Evolutionary conservation across 2,329 filamentous ascomycete genomes (phyloP).

Genomic region (Plectosphaerella plurivora): DNA sequence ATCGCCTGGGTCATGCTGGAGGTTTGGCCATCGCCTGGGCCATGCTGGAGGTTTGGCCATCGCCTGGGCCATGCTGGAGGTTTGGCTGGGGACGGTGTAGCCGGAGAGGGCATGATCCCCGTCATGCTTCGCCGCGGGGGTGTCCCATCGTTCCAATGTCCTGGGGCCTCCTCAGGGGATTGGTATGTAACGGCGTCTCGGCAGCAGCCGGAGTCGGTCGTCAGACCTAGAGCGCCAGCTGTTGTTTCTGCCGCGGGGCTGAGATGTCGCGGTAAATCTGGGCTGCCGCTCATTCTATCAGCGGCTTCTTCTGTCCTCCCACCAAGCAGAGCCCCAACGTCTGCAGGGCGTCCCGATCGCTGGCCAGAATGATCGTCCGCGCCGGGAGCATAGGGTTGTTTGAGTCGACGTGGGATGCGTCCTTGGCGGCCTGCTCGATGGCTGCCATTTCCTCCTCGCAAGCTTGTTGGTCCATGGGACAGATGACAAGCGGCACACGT

Average conservation of each 20-base stretch:
- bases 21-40: too few species aligned
- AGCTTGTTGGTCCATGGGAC: slow-evolving; percentile 87
- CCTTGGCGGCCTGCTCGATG: slow-evolving; percentile 92
- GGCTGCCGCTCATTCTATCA: slow-evolving; percentile 50
- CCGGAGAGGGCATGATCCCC: too few species aligned
- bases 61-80: too few species aligned
- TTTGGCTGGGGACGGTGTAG: too few species aligned
- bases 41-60: too few species aligned
- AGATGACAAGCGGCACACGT: slow-evolving; percentile 91
- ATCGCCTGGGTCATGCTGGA: too few species aligned
- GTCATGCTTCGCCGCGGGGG: too few species aligned
- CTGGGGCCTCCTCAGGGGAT: too few species aligned
- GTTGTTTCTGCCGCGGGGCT: too few species aligned
- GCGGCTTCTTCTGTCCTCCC: slow-evolving; percentile 59
- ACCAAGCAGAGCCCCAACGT: slow-evolving; percentile 61
- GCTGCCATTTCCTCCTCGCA: slow-evolving; percentile 99
- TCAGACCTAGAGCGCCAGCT: neutral
- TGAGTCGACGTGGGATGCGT: slow-evolving; percentile 81
- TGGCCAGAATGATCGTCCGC: slow-evolving; percentile 73
- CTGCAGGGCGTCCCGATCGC: slow-evolving; percentile 61
- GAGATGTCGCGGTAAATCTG: neutral
- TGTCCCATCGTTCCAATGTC: too few species aligned
- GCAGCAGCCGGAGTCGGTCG: neutral
- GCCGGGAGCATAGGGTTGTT: slow-evolving; percentile 93
- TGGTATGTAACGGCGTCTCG: neutral